A percentile compares a stretch with the other conserved stretches of the same genome.
Conservation (phyloP, 1,284 basidiomycete species). For the Tilletia indica region DNA sequence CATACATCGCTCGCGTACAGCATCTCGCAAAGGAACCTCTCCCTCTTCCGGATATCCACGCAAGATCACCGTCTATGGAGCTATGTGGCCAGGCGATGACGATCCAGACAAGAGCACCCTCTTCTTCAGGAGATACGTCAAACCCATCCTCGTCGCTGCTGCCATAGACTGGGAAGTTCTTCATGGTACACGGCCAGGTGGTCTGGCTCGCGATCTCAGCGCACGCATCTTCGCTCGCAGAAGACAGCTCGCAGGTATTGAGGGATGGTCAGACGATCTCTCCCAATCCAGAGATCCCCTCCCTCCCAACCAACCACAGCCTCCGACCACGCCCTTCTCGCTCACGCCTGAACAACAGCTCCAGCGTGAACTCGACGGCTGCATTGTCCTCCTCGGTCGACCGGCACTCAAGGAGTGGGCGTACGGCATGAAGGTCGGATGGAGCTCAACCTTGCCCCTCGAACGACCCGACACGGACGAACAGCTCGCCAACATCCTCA, state of each 20-base stretch:
- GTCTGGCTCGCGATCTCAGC: constrained; percentile 73
- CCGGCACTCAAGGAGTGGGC: constrained; percentile 93
- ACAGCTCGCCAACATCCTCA: constrained; percentile 68
- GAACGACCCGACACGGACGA: constrained; percentile 69
- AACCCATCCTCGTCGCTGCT: constrained; percentile 91
- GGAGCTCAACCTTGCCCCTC: constrained; percentile 61
- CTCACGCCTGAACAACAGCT: constrained; percentile 64
- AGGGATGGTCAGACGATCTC: constrained; percentile 36
- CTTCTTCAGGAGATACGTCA: constrained; percentile 94
- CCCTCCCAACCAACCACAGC: not conserved
- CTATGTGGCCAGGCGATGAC: constrained; percentile 90
- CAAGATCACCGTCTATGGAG: constrained; percentile 80
- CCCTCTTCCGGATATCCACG: constrained; percentile 70
- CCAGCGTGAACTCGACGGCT: constrained; percentile 72
- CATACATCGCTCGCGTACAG: constrained; percentile 77
- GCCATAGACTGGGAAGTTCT: constrained; percentile 87
- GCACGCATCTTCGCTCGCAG: constrained; percentile 70
- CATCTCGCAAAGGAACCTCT: constrained; percentile 71
- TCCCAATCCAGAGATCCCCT: constrained; percentile 22
- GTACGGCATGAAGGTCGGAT: constrained; percentile 78
- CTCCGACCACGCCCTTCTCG: constrained; percentile 63
- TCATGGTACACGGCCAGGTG: constrained; percentile 78
- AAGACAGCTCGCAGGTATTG: constrained; percentile 55
- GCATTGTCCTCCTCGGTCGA: constrained; percentile 81
- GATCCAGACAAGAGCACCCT: constrained; percentile 78